Percentiles rank a stretch among this genome's conserved stretches.
Conservation (phyloP, 805 yeast species). For the Kluyveromyces wickerhamii region DNA sequence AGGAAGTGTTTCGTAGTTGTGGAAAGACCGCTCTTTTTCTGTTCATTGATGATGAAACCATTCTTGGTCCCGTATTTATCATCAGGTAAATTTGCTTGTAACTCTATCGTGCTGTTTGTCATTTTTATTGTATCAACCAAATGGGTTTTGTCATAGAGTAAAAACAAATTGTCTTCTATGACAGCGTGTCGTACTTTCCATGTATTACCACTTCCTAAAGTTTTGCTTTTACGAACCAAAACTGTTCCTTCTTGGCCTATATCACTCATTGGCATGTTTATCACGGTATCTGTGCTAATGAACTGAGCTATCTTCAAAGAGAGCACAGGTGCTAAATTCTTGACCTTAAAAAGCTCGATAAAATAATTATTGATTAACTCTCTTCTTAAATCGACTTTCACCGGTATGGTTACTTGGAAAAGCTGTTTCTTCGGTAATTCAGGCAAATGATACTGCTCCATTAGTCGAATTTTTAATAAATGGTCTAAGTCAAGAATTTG, state of each 20-base stretch:
- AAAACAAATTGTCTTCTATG: slow-evolving; percentile 50
- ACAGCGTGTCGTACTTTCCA: slow-evolving; percentile 71
- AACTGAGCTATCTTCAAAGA: slow-evolving; percentile 51
- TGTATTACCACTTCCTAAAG: slow-evolving; percentile 44
- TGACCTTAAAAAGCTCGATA: slow-evolving; percentile 44
- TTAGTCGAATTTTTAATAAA: slow-evolving; percentile 45
- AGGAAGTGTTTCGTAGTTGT: slow-evolving; percentile 48
- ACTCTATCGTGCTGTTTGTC: slow-evolving; percentile 37
- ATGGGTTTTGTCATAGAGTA: slow-evolving; percentile 48
- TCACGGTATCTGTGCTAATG: slow-evolving; percentile 61
- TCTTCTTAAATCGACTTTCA: slow-evolving; percentile 55
- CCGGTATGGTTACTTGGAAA: slow-evolving; percentile 49
- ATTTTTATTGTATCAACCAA: slow-evolving; percentile 45
- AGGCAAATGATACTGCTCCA: slow-evolving; percentile 43
- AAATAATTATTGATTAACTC: slow-evolving; percentile 52
- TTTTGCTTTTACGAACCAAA: slow-evolving; percentile 48
- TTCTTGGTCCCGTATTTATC: slow-evolving; percentile 31
- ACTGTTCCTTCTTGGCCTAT: slow-evolving; percentile 57
- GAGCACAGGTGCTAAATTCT: slow-evolving; percentile 48
- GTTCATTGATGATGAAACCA: slow-evolving; percentile 33
- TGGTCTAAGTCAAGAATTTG: slow-evolving; percentile 57
- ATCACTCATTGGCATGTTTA: slow-evolving; percentile 41
- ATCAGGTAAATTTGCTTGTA: slow-evolving; percentile 31
- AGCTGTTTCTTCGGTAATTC: slow-evolving; percentile 53
- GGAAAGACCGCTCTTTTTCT: slow-evolving; percentile 33